A percentile compares a stretch with the other conserved stretches of the same genome.
These are phyloP conservation scores for Penicillium subrubescens DNA, from an alignment of 495 filamentous ascomycete genomes.

Conservation along the genomic window DNA sequence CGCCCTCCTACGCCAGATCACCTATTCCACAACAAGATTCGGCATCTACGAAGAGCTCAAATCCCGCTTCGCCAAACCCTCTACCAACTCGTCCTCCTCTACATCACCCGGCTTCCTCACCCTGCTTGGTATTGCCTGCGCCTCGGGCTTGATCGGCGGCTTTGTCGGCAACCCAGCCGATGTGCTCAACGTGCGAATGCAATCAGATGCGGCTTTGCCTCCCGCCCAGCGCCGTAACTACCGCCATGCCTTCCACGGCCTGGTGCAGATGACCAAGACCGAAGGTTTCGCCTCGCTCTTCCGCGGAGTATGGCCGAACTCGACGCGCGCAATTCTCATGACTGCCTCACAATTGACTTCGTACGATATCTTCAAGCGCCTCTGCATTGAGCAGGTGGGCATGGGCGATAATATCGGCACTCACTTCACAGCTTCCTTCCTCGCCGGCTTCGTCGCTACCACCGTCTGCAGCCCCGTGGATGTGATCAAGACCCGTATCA, in stretches of 20 bases:
- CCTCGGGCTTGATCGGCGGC: constrained; percentile 87
- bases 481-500: constrained; percentile 95
- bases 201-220: constrained; percentile 86
- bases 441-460: constrained; percentile 91
- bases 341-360: constrained; percentile 86
- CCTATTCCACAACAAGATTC: constrained; percentile 91
- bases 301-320: constrained; percentile 91
- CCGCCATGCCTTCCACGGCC: constrained; percentile 81
- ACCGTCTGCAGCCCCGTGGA: constrained; percentile 95
- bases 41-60: constrained; percentile 95
- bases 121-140: constrained; percentile 76
- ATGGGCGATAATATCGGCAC: constrained; percentile 78
- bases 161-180: constrained; percentile 92
- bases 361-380: constrained; percentile 87
- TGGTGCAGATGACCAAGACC: constrained; percentile 78
- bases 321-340: constrained; percentile 87
- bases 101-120: constrained; percentile 61
- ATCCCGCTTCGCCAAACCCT: constrained; percentile 53
- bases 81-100: constrained; percentile 35
- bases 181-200: constrained; percentile 97
- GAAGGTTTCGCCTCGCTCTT: constrained; percentile 76
- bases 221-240: constrained; percentile 78
- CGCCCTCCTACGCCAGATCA: constrained; percentile 85
- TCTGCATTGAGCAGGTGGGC: constrained; percentile 65
- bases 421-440: constrained; percentile 82